phyloP scores from a whole-genome alignment of 2,329 filamentous ascomycete genomes.

The Emericellopsis cladophorae region DNA sequence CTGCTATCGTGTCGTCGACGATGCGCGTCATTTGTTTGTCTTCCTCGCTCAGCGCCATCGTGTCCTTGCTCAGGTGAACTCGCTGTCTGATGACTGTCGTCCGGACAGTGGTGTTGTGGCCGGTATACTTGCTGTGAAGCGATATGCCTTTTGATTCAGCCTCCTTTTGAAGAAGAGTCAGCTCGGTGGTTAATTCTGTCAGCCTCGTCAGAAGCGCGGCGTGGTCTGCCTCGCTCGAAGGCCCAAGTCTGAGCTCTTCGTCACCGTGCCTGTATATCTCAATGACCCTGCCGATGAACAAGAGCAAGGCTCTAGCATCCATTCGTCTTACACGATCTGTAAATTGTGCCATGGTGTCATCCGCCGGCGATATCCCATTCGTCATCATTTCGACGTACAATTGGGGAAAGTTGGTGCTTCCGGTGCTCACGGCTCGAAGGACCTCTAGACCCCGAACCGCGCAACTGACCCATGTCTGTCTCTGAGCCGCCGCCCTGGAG shows the following conservation, averaged over 20 bases:
- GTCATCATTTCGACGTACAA: conserved; percentile 51
- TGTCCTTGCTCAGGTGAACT: conserved; percentile 66
- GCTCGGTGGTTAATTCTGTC: conserved; percentile 25
- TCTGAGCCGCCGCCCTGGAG: neutral
- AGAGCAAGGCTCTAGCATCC: conserved; percentile 17
- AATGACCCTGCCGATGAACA: conserved; percentile 12
- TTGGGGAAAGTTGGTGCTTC: conserved; percentile 29
- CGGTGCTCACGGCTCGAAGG: conserved; percentile 22
- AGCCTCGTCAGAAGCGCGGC: conserved; percentile 20
- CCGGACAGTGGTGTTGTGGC: conserved; percentile 55
- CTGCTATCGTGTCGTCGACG: conserved; percentile 33
- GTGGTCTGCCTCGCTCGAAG: conserved; percentile 17
- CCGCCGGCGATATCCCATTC: conserved; percentile 38
- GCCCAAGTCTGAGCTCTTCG: conserved; percentile 16
- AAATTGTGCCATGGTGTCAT: conserved; percentile 31
- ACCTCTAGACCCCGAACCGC: conserved; percentile 34
- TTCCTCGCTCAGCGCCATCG: conserved; percentile 54
- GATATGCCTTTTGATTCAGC: conserved; percentile 30
- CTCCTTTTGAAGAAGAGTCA: conserved; percentile 31
- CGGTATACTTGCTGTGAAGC: conserved; percentile 64
- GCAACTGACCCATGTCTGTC: conserved; percentile 19
- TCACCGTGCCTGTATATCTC: conserved; percentile 22
- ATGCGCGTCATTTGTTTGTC: conserved; percentile 59
- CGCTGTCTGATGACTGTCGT: conserved; percentile 74
- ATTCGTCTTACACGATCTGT: conserved; percentile 48